phyloP scores from a whole-genome alignment of 345 rosid genomes.

The Durio zibethinus region DNA sequence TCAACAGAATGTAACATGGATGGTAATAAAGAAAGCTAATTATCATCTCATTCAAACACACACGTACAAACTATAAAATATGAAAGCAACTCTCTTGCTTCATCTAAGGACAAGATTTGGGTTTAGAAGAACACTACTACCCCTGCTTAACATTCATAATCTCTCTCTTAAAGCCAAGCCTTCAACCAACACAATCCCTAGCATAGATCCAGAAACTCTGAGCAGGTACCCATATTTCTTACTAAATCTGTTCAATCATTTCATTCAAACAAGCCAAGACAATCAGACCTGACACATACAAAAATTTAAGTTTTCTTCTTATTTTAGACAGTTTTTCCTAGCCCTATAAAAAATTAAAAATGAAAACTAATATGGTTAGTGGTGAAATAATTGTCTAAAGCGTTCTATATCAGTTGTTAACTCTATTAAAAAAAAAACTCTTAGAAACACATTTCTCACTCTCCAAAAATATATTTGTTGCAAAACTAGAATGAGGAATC shows the following conservation, averaged over 20 bases:
- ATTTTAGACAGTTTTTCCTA: not conserved
- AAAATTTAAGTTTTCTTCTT: not conserved
- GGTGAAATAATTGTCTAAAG: not conserved
- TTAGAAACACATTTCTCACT: not conserved
- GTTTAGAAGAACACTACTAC: not conserved
- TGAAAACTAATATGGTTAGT: not conserved
- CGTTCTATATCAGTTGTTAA: not conserved
- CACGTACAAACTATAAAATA: not conserved
- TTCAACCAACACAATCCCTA: slow-evolving; percentile 1
- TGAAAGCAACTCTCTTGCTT: not conserved
- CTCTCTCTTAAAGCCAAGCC: not conserved
- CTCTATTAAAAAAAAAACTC: not conserved
- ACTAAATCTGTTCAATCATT: not conserved
- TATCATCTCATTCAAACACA: not conserved
- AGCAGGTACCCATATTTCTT: not conserved
- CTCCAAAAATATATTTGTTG: not conserved
- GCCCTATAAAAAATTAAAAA: not conserved
- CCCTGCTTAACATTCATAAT: not conserved
- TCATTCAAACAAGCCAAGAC: not conserved
- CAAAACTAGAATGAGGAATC: not conserved
- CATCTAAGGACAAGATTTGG: not conserved
- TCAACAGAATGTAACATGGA: not conserved
- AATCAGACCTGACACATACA: not conserved
- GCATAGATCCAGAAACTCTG: not conserved
- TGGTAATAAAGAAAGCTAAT: not conserved